Conservation (phyloP, 306 rosid species). For the Malus sylvestris region DNA sequence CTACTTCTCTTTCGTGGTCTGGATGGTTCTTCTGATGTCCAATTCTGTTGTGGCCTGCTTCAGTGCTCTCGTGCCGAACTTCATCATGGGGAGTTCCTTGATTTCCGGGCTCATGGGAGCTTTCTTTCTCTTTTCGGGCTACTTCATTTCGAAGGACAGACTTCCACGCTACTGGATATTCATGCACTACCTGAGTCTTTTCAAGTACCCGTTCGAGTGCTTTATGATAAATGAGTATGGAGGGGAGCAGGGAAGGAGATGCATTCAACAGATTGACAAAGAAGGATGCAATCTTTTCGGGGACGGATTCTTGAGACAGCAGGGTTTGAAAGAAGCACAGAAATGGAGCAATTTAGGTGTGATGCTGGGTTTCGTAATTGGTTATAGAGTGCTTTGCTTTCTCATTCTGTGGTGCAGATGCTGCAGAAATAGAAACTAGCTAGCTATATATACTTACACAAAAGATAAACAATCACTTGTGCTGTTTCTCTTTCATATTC, state of each 20-base stretch:
- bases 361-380: conserved; percentile 76
- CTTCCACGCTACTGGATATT: conserved; percentile 87
- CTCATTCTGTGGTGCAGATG: conserved; percentile 78
- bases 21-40: conserved; percentile 60
- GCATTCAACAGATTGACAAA: conserved; percentile 40
- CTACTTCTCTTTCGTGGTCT: conserved; percentile 48
- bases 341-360: conserved; percentile 80
- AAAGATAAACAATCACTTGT: conserved; percentile 5
- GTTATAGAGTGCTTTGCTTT: conserved; percentile 72
- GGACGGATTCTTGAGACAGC: conserved; percentile 57
- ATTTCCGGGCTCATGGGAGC: conserved; percentile 94
- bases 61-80: conserved; percentile 89
- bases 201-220: conserved; percentile 97
- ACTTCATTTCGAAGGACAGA: conserved; percentile 74
- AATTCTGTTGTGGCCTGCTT: conserved; percentile 89
- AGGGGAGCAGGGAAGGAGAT: conserved; percentile 58
- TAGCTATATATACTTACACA: background rate
- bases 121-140: conserved; percentile 92
- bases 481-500: conserved; percentile 6
- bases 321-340: conserved; percentile 60
- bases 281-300: conserved; percentile 59
- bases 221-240: conserved; percentile 92
- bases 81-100: conserved; percentile 81
- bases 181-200: conserved; percentile 79
- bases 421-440: conserved; percentile 49